phyloP scores from a whole-genome alignment of 345 rosid species.

The Toxicodendron radicans region DNA sequence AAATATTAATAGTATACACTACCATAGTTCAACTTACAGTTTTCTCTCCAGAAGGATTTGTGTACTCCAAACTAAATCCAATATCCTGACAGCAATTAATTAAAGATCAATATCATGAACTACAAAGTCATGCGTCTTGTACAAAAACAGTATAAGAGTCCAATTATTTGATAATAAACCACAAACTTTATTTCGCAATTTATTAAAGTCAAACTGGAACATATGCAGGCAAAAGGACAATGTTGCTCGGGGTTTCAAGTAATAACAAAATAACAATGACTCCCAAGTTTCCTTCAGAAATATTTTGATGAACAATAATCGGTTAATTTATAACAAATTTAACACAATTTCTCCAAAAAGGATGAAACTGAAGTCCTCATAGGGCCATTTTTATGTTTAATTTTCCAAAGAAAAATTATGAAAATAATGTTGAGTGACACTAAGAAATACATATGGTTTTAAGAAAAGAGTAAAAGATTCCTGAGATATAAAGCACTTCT shows the following conservation, averaged over 20 bases:
- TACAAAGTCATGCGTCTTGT: constrained; percentile 10
- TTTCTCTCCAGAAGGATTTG: constrained; percentile 59
- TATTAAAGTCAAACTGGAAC: not conserved
- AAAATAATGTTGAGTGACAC: too few species aligned
- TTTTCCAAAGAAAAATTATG: too few species aligned
- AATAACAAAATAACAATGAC: not conserved
- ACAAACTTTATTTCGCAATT: not conserved
- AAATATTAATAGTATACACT: not conserved
- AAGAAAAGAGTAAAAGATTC: too few species aligned
- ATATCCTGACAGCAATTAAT: constrained; percentile 60
- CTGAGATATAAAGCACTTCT: not conserved
- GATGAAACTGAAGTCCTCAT: too few species aligned
- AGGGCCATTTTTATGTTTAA: too few species aligned
- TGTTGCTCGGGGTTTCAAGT: not conserved
- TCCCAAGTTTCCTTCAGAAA: not conserved
- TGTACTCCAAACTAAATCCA: constrained; percentile 92
- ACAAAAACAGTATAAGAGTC: not conserved
- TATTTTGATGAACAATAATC: not conserved
- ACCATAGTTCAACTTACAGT: constrained; percentile 54
- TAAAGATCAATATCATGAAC: constrained; percentile 10
- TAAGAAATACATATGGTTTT: too few species aligned
- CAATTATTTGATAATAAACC: not conserved
- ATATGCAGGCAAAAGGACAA: not conserved
- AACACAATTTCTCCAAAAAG: too few species aligned
- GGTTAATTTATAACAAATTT: too few species aligned